Evolutionary conservation across 2,329 filamentous ascomycete species (phyloP).

Genomic region (Capronia coronata): DNA sequence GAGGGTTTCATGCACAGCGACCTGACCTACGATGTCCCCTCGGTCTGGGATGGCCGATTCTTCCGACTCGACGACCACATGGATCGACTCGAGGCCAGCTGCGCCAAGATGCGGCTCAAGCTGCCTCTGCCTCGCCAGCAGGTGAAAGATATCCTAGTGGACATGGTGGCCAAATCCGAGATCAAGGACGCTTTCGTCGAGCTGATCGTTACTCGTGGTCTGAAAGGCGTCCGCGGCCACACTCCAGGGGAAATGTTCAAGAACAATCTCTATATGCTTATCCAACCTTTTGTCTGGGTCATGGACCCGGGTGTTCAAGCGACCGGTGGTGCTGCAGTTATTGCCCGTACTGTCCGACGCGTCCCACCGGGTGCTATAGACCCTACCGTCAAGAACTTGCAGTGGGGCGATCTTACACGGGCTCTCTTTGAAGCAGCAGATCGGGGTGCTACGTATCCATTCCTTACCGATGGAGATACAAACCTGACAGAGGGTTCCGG

Average conservation of each 20-base stretch:
- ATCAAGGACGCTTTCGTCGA: slow-evolving; percentile 48
- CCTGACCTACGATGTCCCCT: slow-evolving; percentile 48
- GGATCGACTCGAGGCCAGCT: slow-evolving; percentile 39
- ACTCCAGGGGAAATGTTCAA: slow-evolving; percentile 34
- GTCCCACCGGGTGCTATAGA: slow-evolving; percentile 44
- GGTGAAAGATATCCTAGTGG: slow-evolving; percentile 37
- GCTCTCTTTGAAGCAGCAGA: slow-evolving; percentile 45
- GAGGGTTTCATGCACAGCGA: slow-evolving; percentile 50
- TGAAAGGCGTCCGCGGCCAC: slow-evolving; percentile 39
- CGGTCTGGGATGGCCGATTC: slow-evolving; percentile 48
- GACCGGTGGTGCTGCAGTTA: slow-evolving; percentile 39
- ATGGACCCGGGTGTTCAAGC: slow-evolving; percentile 44
- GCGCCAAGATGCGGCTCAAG: slow-evolving; percentile 42
- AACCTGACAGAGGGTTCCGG: slow-evolving; percentile 48
- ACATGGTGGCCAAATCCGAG: slow-evolving; percentile 44
- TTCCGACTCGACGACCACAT: slow-evolving; percentile 50
- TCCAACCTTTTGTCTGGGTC: slow-evolving; percentile 47
- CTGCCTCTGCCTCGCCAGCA: slow-evolving; percentile 40
- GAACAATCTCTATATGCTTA: slow-evolving; percentile 44
- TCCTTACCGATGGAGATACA: slow-evolving; percentile 46
- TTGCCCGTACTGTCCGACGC: slow-evolving; percentile 44
- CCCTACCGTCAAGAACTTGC: slow-evolving; percentile 48
- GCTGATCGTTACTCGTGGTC: slow-evolving; percentile 47
- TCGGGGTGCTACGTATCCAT: slow-evolving; percentile 44
- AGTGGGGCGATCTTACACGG: slow-evolving; percentile 47